Base-by-base conservation (phyloP, 768 basidiomycete species). In the Leccinum disarticulatum region DNA sequence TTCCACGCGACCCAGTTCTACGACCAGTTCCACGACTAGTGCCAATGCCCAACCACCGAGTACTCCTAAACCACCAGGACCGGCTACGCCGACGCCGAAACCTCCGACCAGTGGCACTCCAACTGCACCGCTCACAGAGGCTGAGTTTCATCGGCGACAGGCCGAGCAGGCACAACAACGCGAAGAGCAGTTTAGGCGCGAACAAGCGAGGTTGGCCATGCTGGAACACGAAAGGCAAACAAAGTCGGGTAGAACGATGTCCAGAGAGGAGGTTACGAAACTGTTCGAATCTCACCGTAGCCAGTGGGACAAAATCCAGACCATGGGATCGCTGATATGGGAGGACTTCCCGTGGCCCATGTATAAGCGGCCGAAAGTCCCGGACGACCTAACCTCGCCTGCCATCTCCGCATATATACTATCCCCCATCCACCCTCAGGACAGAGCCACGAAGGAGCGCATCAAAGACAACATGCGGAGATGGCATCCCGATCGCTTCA, bases 401-500 rank as follows among this genome's bases (percentile, higher is more conserved):
- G 81, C 79, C 10, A 81, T 91, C 65, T 77, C 77, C 48, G 81
- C 83, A 33, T 91, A 90, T 64, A 79, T 91, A 66, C 74, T 83
- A 57, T 85, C 85, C 15, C 76, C 81, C 11, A 70, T 81, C 58
- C 81, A 83, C 61, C 83, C 86, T 1, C 81, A 79, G 66, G 64
- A 77, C 53, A 83, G 81, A 72, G 76, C 76, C 51, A 66, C 78
- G 53, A 89, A 88, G 74, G 90, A 91, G 65, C 84, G 88, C 14
- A 79, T 91, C 63, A 89, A 85, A 76, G 90, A 91, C 61, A 83
- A 86, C 56, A 80, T 93, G 65, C 81, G 83, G 72, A 76, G 80
- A 63, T 93, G 90, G 90, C 90, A 93, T 73, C 90, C 91, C 4
- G 91, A 93, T 73, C 84, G 88, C 35, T 92, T 93, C 67, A 87